Evolutionary conservation across 495 filamentous ascomycete species (phyloP).

Genomic region (Neurospora sublineolata): DNA sequence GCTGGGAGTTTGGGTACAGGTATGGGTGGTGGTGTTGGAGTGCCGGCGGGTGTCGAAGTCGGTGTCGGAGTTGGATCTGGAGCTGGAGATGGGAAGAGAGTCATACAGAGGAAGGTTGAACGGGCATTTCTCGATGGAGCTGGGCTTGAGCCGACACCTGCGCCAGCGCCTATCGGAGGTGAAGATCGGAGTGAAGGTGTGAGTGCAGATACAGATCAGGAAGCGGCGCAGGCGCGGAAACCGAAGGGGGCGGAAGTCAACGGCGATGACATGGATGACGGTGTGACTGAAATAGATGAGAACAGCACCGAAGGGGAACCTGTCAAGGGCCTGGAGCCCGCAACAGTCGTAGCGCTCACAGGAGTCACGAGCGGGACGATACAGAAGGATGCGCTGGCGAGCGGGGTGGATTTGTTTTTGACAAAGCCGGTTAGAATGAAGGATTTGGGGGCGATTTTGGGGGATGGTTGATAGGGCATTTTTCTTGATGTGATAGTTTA

Average conservation of each 20-base stretch:
- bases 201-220: background rate
- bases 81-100: background rate
- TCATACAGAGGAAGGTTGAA: background rate
- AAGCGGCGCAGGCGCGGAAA: background rate
- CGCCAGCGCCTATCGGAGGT: background rate
- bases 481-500: background rate
- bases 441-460: constrained; percentile 14
- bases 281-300: background rate
- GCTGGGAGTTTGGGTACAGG: background rate
- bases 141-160: background rate
- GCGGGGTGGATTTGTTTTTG: constrained; percentile 61
- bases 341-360: constrained; percentile 52
- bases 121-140: background rate
- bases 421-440: constrained; percentile 54
- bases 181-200: background rate
- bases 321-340: constrained; percentile 2
- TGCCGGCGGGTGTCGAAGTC: background rate
- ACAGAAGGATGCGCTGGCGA: constrained; percentile 53
- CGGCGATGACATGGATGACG: background rate
- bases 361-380: constrained; percentile 53
- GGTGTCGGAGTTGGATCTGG: background rate
- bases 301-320: background rate
- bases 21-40: background rate
- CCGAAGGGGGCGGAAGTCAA: background rate
- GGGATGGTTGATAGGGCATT: background rate